Evolutionary conservation across 2,329 filamentous ascomycete genomes (phyloP).

Genomic region (Metarhizium humberi): DNA sequence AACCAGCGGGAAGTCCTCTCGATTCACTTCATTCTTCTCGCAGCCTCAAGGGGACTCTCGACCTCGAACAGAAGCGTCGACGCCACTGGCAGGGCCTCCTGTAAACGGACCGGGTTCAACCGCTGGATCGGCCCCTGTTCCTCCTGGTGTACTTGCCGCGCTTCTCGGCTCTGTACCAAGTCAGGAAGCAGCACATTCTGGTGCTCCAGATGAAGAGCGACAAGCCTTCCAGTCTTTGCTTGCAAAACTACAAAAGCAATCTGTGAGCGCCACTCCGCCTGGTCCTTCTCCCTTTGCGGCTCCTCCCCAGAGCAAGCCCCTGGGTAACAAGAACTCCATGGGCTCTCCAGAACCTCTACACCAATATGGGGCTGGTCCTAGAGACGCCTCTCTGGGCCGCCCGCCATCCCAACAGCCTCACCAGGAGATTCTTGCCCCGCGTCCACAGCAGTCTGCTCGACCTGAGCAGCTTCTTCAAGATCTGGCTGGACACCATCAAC

Average conservation of each 20-base stretch:
- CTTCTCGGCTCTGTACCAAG: conserved; percentile 1
- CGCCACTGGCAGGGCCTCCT: conserved; percentile 27
- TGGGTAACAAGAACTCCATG: conserved; percentile 27
- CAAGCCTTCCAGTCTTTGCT: conserved; percentile 78
- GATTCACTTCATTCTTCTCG: conserved; percentile 74
- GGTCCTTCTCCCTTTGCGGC: conserved; percentile 32
- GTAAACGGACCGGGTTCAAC: conserved; percentile 7
- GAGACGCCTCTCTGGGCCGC: conserved; percentile 32
- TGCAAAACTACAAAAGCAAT: conserved; percentile 65
- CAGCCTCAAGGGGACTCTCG: conserved; percentile 40
- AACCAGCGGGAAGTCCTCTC: conserved; percentile 57
- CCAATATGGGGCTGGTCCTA: conserved; percentile 35
- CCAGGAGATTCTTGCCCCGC: conserved; percentile 45
- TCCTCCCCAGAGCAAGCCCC: conserved; percentile 23
- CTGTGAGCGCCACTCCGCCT: conserved; percentile 35
- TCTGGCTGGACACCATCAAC: conserved; percentile 49
- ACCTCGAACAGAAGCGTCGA: conserved; percentile 38
- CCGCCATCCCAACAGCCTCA: conserved; percentile 27
- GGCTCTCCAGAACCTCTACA: conserved; percentile 40
- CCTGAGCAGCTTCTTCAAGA: conserved; percentile 54
- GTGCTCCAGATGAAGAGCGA: conserved; percentile 57
- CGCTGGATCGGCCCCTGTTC: conserved; percentile 3
- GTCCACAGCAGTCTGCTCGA: conserved; percentile 41
- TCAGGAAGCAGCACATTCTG: background rate
- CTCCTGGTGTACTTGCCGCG: conserved; percentile 1